These are phyloP conservation scores for Amesomyces nigricolor DNA, from an alignment of 2,329 filamentous ascomycete species.

Conservation along the genomic window DNA sequence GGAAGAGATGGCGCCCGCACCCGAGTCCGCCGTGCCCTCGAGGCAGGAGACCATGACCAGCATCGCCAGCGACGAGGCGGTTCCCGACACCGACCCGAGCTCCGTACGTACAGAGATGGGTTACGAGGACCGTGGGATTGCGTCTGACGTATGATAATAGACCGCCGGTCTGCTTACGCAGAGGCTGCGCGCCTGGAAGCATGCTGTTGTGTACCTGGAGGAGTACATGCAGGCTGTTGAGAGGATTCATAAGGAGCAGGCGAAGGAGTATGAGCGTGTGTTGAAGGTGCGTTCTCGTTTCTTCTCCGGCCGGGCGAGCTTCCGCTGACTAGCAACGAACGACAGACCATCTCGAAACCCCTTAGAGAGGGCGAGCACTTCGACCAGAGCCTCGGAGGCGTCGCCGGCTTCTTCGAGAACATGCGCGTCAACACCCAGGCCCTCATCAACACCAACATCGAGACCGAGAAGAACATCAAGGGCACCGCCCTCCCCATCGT, in stretches of 20 bases:
- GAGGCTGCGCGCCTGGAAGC: slow-evolving; percentile 91
- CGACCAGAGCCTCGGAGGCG: slow-evolving; percentile 78
- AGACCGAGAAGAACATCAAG: slow-evolving; percentile 88
- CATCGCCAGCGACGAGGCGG: slow-evolving; percentile 49
- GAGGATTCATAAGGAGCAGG: slow-evolving; percentile 76
- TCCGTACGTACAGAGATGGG: slow-evolving; percentile 40
- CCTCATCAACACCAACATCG: slow-evolving; percentile 79
- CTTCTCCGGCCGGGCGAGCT: no score
- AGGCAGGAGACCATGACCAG: slow-evolving; percentile 43
- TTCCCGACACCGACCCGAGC: slow-evolving; percentile 53
- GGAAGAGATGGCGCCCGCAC: slow-evolving; percentile 12
- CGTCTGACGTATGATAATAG: slow-evolving; percentile 35
- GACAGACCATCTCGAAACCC: slow-evolving; percentile 73
- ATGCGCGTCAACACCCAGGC: slow-evolving; percentile 88
- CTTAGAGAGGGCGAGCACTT: slow-evolving; percentile 90
- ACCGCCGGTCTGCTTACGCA: slow-evolving; percentile 78
- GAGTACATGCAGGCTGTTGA: slow-evolving; percentile 82
- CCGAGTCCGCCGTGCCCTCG: slow-evolving; percentile 35
- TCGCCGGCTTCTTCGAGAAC: slow-evolving; percentile 90
- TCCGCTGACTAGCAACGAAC: neutral
- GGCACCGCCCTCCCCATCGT: slow-evolving; percentile 80
- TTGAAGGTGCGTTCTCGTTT: slow-evolving; percentile 59
- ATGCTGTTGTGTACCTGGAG: slow-evolving; percentile 84
- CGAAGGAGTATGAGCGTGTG: slow-evolving; percentile 93
- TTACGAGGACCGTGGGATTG: neutral